Conservation (phyloP, 2,329 filamentous ascomycete genomes). For the Ophiosphaerella narmari region DNA sequence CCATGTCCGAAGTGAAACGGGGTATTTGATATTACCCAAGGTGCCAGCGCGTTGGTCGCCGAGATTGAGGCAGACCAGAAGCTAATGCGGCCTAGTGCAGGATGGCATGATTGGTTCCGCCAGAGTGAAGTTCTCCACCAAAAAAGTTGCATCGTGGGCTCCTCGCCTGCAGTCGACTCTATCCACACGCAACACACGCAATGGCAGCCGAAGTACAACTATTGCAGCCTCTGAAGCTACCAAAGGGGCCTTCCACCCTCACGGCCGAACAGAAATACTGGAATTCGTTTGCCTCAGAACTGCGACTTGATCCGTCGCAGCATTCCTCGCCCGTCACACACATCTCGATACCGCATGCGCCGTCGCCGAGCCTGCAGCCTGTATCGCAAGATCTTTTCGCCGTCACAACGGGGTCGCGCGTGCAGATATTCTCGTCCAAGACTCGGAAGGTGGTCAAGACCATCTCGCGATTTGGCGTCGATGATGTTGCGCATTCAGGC, state of each 20-base stretch:
- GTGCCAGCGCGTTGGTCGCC: conserved; percentile 7
- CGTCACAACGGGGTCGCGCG: conserved; percentile 89
- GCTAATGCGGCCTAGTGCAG: conserved; percentile 3
- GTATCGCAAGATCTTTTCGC: conserved; percentile 72
- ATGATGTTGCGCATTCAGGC: conserved; percentile 86
- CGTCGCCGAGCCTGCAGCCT: conserved; percentile 43
- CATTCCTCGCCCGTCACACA: conserved; percentile 88
- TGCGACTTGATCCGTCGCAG: conserved; percentile 81
- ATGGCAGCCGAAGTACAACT: conserved; percentile 90
- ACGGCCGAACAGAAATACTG: conserved; percentile 96
- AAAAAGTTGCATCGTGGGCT: conserved; percentile 24
- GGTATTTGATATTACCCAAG: conserved; percentile 1
- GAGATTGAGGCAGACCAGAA: conserved; percentile 2
- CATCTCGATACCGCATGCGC: conserved; percentile 71
- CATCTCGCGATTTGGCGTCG: conserved; percentile 78
- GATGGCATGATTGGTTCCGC: conserved; percentile 10
- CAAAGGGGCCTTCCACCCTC: conserved; percentile 77
- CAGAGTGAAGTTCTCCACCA: conserved; percentile 13
- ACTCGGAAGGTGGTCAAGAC: conserved; percentile 92
- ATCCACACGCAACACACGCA: conserved; percentile 18
- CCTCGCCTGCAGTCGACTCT: background rate
- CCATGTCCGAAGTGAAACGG: background rate
- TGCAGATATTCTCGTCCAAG: conserved; percentile 91
- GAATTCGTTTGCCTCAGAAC: conserved; percentile 90
- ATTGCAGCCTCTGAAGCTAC: conserved; percentile 79